Percentiles rank a stretch among this genome's conserved stretches.
Conservation (phyloP, 2,329 filamentous ascomycete species). For the Sporothrix brunneoviolacea region DNA sequence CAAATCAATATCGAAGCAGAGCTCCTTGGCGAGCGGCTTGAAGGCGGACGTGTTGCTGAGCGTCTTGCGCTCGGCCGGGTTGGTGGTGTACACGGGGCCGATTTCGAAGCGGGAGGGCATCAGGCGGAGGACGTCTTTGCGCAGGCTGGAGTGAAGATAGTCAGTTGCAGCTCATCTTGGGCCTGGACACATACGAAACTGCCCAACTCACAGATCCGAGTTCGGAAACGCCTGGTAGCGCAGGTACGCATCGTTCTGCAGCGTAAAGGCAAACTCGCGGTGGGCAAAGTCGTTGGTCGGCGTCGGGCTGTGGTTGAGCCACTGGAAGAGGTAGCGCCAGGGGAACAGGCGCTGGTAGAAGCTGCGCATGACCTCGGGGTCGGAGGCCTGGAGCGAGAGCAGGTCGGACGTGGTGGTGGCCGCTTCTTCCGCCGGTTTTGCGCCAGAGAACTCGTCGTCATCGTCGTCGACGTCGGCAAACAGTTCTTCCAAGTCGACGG, state of each 20-base stretch:
- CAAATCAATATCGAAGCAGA: constrained; percentile 99
- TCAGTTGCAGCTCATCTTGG: no score
- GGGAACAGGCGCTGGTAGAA: constrained; percentile 97
- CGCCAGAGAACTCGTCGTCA: constrained; percentile 54
- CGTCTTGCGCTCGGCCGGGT: constrained; percentile 87
- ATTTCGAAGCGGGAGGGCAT: constrained; percentile 97
- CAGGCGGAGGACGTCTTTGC: constrained; percentile 82
- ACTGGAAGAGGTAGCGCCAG: constrained; percentile 91
- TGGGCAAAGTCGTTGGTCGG: constrained; percentile 85
- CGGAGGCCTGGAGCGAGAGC: constrained; percentile 42
- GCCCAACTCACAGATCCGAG: constrained; percentile 40
- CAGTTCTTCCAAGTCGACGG: constrained; percentile 50
- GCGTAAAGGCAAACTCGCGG: constrained; percentile 91
- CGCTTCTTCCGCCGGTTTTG: neutral
- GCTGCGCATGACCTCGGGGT: constrained; percentile 79
- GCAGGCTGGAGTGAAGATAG: constrained; percentile 53
- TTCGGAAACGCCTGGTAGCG: constrained; percentile 71
- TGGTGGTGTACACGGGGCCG: constrained; percentile 90
- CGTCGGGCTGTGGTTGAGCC: constrained; percentile 88
- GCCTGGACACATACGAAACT: no score
- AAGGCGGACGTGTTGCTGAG: constrained; percentile 75
- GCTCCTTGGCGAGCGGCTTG: constrained; percentile 80
- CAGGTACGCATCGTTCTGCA: constrained; percentile 87
- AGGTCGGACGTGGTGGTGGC: neutral
- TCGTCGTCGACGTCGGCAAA: constrained; percentile 49